These are phyloP conservation scores for Camelina sativa DNA, from an alignment of 345 rosid genomes.

Conservation along the genomic window DNA sequence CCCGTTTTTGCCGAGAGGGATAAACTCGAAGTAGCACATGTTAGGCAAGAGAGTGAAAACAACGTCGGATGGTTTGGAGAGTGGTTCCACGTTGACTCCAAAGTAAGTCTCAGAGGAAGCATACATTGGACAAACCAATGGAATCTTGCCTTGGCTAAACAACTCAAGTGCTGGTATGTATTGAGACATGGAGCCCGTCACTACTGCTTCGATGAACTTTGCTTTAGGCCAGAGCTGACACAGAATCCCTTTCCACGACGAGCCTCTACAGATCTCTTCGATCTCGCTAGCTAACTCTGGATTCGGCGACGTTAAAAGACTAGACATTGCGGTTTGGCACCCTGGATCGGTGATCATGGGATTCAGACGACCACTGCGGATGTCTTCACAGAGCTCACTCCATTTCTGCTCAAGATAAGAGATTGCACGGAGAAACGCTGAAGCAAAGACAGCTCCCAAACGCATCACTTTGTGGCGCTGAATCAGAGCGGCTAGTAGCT, in stretches of 20 bases:
- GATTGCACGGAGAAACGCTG: conserved; percentile 83
- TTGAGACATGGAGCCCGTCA: conserved; percentile 96
- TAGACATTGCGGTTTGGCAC: conserved; percentile 57
- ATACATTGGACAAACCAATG: conserved; percentile 89
- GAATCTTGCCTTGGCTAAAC: conserved; percentile 77
- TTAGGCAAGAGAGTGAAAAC: conserved; percentile 89
- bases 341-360: conserved; percentile 76
- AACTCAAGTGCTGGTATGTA: conserved; percentile 82
- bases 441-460: conserved; percentile 89
- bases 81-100: conserved; percentile 83
- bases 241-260: conserved; percentile 87
- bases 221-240: conserved; percentile 83
- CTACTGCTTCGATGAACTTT: conserved; percentile 87
- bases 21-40: conserved; percentile 91
- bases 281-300: conserved; percentile 59
- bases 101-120: conserved; percentile 93
- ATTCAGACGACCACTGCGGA: conserved; percentile 62
- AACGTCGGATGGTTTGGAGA: conserved; percentile 75
- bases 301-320: conserved; percentile 51
- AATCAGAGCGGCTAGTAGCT: conserved; percentile 76
- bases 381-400: conserved; percentile 71
- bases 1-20: conserved; percentile 59
- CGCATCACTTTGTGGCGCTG: conserved; percentile 75
- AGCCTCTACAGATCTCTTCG: conserved; percentile 53
- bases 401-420: conserved; percentile 76